Evolutionary conservation across 106 monocot genomes (phyloP).

Genomic region (Triglochin maritima): DNA sequence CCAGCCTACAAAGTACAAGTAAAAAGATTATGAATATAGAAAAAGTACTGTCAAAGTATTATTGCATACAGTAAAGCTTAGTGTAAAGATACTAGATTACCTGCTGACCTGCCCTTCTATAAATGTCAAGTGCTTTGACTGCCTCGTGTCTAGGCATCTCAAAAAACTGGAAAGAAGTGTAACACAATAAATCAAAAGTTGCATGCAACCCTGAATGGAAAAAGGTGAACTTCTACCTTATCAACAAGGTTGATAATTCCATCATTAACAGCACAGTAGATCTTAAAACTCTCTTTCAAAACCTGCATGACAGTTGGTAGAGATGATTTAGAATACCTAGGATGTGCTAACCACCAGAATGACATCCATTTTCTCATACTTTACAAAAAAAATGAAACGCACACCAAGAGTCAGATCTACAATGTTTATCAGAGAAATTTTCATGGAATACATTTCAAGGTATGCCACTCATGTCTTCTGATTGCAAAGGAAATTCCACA

Average conservation of each 20-base stretch:
- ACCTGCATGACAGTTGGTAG: conserved; percentile 35
- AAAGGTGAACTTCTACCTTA: conserved; percentile 37
- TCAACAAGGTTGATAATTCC: conserved; percentile 99
- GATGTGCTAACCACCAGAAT: too few relatives aligned
- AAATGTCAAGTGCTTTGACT: conserved; percentile 84
- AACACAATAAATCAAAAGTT: not conserved
- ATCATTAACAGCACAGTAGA: conserved; percentile 94
- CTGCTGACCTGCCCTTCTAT: conserved; percentile 85
- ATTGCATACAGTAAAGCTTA: not conserved
- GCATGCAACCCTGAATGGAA: not conserved
- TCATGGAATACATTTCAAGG: too few relatives aligned
- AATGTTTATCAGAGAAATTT: too few relatives aligned
- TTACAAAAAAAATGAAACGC: too few relatives aligned
- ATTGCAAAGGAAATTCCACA: too few relatives aligned
- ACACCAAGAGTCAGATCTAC: too few relatives aligned
- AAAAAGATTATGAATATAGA: too few relatives aligned
- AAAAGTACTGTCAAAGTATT: not conserved
- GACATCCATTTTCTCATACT: too few relatives aligned
- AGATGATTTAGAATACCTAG: not conserved
- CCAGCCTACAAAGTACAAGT: conserved; percentile 46
- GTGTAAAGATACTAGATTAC: conserved; percentile 10
- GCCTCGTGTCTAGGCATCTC: conserved; percentile 99
- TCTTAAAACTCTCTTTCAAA: conserved; percentile 92
- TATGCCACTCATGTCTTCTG: too few relatives aligned
- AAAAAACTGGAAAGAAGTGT: conserved; percentile 54